Evolutionary conservation across 768 basidiomycete species (phyloP).

Genomic region (Rhizopogon vesiculosus): DNA sequence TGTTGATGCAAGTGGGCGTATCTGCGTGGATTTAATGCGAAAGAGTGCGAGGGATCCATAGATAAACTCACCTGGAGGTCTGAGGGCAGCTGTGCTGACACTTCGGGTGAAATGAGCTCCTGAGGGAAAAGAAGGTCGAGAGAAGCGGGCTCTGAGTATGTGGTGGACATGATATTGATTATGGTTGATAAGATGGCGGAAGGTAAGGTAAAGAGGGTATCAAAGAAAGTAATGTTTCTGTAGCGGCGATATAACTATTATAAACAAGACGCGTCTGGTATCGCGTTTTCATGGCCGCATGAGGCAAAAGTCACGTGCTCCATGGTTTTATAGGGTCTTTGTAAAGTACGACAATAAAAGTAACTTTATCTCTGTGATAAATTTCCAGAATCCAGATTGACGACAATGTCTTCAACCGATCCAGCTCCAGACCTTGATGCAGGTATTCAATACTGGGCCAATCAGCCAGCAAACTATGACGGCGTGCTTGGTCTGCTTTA

Average conservation of each 20-base stretch:
- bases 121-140: conserved; percentile 80
- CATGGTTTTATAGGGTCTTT: too few relatives aligned
- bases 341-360: too few relatives aligned
- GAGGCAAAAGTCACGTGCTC: too few relatives aligned
- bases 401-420: conserved; percentile 8
- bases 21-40: conserved; percentile 36
- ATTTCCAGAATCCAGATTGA: not conserved
- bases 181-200: not conserved
- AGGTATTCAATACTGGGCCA: conserved; percentile 85
- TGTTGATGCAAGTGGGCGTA: conserved; percentile 83
- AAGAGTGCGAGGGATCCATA: conserved; percentile 2
- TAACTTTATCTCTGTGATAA: not conserved
- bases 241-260: too few relatives aligned
- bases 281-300: too few relatives aligned
- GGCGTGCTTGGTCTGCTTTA: conserved; percentile 71
- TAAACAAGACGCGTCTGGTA: too few relatives aligned
- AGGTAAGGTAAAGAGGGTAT: not conserved
- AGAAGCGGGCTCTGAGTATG: conserved; percentile 48
- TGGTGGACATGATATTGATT: conserved; percentile 5
- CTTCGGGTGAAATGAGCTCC: conserved; percentile 62
- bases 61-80: conserved; percentile 59
- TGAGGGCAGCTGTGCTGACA: conserved; percentile 53
- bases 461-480: conserved; percentile 75
- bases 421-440: conserved; percentile 58
- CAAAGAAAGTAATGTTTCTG: too few relatives aligned